Conservation (phyloP, 2,329 filamentous ascomycete genomes). For the Talaromyces sp. region DNA sequence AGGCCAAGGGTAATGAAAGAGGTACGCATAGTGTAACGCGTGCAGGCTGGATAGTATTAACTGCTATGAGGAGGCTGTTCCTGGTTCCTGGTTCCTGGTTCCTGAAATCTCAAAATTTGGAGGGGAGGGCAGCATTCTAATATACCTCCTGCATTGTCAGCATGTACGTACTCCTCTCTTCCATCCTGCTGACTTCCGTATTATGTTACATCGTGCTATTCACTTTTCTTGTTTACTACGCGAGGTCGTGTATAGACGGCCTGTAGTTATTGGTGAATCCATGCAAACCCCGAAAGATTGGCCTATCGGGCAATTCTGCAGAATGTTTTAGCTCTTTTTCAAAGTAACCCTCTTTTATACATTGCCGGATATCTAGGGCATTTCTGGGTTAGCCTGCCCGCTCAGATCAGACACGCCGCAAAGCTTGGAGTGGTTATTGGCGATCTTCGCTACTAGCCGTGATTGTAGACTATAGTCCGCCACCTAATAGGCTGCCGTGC, state of each 20-base stretch:
- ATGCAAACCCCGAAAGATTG: not conserved
- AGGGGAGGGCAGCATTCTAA: not conserved
- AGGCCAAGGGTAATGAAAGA: not conserved
- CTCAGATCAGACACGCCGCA: not conserved
- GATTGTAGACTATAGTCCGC: not conserved
- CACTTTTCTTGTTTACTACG: not conserved
- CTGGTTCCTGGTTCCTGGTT: not conserved
- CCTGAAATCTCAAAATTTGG: not conserved
- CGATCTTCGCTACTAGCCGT: not conserved
- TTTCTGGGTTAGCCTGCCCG: not conserved
- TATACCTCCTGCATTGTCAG: not conserved
- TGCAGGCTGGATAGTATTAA: not conserved
- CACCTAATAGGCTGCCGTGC: not conserved
- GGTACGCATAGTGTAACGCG: not conserved
- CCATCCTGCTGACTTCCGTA: not conserved
- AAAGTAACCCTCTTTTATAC: not conserved
- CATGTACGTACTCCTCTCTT: not conserved
- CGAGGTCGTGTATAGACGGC: not conserved
- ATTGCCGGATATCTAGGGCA: not conserved
- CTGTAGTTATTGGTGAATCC: not conserved
- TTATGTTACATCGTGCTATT: conserved; percentile 6
- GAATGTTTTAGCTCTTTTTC: not conserved
- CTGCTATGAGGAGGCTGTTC: not conserved
- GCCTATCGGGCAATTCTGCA: not conserved
- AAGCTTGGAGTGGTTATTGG: not conserved